Evolutionary conservation across 257 asterid species (phyloP).

Genomic region (Nicotiana paniculata): DNA sequence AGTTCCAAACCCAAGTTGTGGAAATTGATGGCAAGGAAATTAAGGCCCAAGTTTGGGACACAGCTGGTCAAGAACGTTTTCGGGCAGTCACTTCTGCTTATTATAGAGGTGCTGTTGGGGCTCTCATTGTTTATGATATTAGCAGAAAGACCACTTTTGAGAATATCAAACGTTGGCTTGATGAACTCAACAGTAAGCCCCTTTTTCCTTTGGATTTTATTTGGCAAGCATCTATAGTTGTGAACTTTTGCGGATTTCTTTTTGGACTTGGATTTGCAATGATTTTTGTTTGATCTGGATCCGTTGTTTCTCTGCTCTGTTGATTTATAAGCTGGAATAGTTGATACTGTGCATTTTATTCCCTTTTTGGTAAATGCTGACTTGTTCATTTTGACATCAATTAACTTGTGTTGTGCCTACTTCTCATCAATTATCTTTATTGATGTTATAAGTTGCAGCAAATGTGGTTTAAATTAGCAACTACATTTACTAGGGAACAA

Average conservation of each 20-base stretch:
- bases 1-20: constrained; percentile 73
- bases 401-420: neutral
- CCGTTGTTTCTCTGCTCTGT: neutral
- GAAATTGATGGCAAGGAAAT: constrained; percentile 67
- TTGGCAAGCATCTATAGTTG: neutral
- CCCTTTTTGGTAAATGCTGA: neutral
- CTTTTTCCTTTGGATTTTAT: neutral
- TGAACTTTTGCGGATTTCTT: neutral
- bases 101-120: constrained; percentile 74
- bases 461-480: neutral
- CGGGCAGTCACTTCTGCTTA: constrained; percentile 80
- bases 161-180: constrained; percentile 55
- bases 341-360: neutral
- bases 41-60: constrained; percentile 85
- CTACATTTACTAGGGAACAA: no score
- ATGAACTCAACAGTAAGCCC: constrained; percentile 56
- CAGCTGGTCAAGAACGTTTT: constrained; percentile 84
- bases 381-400: neutral
- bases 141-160: constrained; percentile 48
- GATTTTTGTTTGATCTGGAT: no score
- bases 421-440: neutral
- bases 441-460: neutral
- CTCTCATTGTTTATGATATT: constrained; percentile 58
- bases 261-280: neutral
- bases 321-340: no score